These are phyloP conservation scores for Salix purpurea DNA, from an alignment of 345 rosid species.

Conservation along the genomic window DNA sequence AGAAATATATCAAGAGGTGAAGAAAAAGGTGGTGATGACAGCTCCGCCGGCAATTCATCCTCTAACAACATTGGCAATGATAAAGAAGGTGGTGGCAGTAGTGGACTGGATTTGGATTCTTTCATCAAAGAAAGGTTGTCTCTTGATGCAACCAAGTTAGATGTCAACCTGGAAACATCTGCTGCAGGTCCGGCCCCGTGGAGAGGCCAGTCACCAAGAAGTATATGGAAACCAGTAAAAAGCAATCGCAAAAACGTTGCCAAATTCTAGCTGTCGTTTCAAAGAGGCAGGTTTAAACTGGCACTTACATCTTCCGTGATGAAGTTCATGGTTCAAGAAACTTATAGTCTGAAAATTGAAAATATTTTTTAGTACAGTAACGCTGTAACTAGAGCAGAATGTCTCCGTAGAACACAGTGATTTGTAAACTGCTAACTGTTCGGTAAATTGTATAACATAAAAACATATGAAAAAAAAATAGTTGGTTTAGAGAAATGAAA, in stretches of 20 bases:
- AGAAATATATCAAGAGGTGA: conserved; percentile 19
- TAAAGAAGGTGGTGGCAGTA: conserved; percentile 24
- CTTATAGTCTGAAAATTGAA: no score
- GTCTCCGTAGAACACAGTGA: no score
- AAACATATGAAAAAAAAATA: no score
- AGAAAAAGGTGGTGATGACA: conserved; percentile 22
- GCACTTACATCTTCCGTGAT: no score
- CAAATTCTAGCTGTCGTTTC: neutral
- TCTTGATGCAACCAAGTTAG: conserved; percentile 55
- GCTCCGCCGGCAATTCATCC: conserved; percentile 1
- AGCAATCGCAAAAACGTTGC: neutral
- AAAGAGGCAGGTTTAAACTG: no score
- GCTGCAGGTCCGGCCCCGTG: conserved; percentile 19
- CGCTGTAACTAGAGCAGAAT: no score
- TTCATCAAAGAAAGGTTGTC: conserved; percentile 52
- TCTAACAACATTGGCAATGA: conserved; percentile 30
- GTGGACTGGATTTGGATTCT: conserved; percentile 54
- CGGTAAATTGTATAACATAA: no score
- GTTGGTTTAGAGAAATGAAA: no score
- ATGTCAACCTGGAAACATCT: conserved; percentile 39
- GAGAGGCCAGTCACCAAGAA: conserved; percentile 33
- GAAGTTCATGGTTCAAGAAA: no score
- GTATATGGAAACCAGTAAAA: conserved; percentile 36
- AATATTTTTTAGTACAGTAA: no score
- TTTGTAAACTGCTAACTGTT: no score